phyloP scores from a whole-genome alignment of 345 rosid genomes.

The Trapa bicornis region DNA sequence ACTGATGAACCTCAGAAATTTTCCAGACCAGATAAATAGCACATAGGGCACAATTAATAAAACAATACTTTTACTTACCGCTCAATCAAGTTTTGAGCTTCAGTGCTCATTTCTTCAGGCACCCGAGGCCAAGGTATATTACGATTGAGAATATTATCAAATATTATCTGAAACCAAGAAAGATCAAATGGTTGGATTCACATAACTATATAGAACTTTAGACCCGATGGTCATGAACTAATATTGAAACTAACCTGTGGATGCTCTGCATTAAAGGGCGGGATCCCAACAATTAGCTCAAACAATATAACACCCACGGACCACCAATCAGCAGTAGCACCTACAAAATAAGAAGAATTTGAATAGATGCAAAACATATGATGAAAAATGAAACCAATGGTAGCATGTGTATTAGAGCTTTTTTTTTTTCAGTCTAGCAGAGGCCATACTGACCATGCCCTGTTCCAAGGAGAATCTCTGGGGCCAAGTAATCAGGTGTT shows the following conservation, averaged over 20 bases:
- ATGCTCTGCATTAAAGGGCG: conserved; percentile 97
- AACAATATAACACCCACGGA: conserved; percentile 92
- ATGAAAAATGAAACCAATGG: neutral
- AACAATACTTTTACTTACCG: conserved; percentile 31
- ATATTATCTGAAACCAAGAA: conserved; percentile 48
- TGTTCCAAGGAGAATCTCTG: conserved; percentile 96
- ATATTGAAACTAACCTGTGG: conserved; percentile 40
- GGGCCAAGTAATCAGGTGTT: conserved; percentile 99
- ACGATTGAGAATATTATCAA: conserved; percentile 95
- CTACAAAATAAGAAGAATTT: conserved; percentile 24
- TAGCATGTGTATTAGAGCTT: conserved; percentile 10
- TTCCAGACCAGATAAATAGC: neutral
- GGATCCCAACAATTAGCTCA: conserved; percentile 92
- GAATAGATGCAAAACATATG: neutral
- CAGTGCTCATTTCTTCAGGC: conserved; percentile 75
- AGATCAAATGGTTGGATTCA: neutral
- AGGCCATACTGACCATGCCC: conserved; percentile 83
- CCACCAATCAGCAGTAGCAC: conserved; percentile 99
- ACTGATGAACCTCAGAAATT: neutral
- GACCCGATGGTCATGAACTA: neutral
- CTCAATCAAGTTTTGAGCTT: conserved; percentile 75
- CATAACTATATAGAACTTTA: neutral
- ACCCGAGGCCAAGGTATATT: conserved; percentile 94
- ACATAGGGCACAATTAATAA: neutral
- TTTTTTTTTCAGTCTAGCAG: conserved; percentile 13